Evolutionary conservation across 1,139 yeast species (phyloP).

Genomic region (Magnusiomyces sp.): DNA sequence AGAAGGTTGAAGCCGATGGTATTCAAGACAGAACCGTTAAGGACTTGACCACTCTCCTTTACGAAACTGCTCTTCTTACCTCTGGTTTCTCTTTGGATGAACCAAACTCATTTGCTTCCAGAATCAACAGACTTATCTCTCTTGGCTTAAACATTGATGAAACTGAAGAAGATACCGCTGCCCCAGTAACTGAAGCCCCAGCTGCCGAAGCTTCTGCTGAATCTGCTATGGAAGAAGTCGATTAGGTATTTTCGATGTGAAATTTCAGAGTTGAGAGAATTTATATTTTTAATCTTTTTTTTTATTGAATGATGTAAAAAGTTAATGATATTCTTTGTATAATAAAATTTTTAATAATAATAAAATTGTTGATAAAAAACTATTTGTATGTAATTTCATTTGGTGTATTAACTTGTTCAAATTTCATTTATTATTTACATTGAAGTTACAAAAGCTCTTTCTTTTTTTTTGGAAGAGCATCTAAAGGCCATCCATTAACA

Average conservation of each 20-base stretch:
- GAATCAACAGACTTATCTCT: slow-evolving; percentile 97
- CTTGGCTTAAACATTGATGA: slow-evolving; percentile 98
- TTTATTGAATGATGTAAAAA: background rate
- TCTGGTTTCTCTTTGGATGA: slow-evolving; percentile 99
- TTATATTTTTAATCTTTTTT: background rate
- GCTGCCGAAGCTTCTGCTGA: slow-evolving; percentile 56
- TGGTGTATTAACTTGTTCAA: too few species aligned
- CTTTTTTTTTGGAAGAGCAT: background rate
- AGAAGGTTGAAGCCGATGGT: slow-evolving; percentile 95
- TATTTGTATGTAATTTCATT: too few species aligned
- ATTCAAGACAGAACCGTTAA: slow-evolving; percentile 97
- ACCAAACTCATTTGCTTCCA: slow-evolving; percentile 93
- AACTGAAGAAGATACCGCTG: slow-evolving; percentile 51
- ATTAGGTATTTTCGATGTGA: slow-evolving; percentile 39
- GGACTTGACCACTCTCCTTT: slow-evolving; percentile 92
- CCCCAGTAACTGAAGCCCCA: slow-evolving; percentile 39
- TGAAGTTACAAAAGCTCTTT: too few species aligned
- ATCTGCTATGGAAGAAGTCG: slow-evolving; percentile 99
- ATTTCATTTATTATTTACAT: too few species aligned
- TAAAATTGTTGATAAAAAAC: too few species aligned
- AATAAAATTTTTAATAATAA: background rate
- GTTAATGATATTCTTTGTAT: background rate
- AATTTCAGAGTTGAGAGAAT: background rate
- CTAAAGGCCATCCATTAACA: background rate
- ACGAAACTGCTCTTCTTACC: slow-evolving; percentile 95